A percentile compares a stretch with the other conserved stretches of the same genome.
Conservation (phyloP, 202 grass and related monocot species). For the Brachypodium distachyon region DNA sequence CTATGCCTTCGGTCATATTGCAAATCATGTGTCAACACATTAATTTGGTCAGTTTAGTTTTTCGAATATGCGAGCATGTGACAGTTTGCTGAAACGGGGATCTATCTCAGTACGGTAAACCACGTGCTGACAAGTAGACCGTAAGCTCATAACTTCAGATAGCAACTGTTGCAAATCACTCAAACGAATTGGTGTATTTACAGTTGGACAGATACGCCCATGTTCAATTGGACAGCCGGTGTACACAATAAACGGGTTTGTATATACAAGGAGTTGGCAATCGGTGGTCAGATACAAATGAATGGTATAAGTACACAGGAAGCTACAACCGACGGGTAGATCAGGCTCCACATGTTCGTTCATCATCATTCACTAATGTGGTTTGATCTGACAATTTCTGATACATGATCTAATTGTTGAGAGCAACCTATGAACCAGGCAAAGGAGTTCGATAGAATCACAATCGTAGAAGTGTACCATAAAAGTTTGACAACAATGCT, state of each 20-base stretch:
- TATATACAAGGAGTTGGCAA: constrained; percentile 15
- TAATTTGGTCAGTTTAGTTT: too few relatives aligned
- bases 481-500: neutral
- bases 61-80: too few relatives aligned
- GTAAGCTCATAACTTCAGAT: too few relatives aligned
- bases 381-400: neutral
- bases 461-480: neutral
- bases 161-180: neutral
- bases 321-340: neutral
- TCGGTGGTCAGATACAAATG: constrained; percentile 19
- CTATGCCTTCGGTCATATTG: too few relatives aligned
- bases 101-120: too few relatives aligned
- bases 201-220: neutral
- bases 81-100: too few relatives aligned
- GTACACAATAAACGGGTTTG: neutral
- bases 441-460: neutral
- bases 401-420: neutral
- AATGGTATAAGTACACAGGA: neutral
- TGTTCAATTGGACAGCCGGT: neutral
- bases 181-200: constrained; percentile 36
- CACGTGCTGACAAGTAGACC: too few relatives aligned
- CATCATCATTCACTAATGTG: neutral
- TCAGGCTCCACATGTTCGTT: neutral
- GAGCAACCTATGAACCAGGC: neutral
- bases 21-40: too few relatives aligned